Evolutionary conservation across 2,329 filamentous ascomycete genomes (phyloP).

Genomic region (Coleophoma eucalyptorum): DNA sequence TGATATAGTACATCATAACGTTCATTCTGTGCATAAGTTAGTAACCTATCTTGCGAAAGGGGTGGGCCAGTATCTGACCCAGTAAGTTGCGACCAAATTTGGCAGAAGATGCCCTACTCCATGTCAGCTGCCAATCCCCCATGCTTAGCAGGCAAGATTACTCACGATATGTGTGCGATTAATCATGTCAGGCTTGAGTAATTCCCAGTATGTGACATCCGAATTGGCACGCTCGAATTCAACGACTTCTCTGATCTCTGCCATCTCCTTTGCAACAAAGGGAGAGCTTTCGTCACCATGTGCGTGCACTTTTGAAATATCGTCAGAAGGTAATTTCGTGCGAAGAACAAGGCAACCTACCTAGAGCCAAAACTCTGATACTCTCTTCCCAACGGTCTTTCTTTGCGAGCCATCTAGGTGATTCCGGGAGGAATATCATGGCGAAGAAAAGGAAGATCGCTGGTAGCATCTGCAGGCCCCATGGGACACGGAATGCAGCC

Average conservation of each 20-base stretch:
- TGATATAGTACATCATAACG: conserved; percentile 60
- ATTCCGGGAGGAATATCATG: conserved; percentile 59
- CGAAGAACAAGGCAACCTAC: conserved; percentile 11
- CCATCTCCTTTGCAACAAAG: conserved; percentile 64
- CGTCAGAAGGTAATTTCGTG: too few species aligned
- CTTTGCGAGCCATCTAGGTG: conserved; percentile 58
- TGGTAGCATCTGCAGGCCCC: conserved; percentile 61
- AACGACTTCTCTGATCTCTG: conserved; percentile 69
- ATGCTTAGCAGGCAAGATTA: neutral
- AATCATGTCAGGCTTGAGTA: conserved; percentile 66
- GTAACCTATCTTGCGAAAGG: too few species aligned
- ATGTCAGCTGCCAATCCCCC: too few species aligned
- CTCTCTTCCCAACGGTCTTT: conserved; percentile 56
- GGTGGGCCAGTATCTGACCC: conserved; percentile 31
- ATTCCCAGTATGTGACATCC: conserved; percentile 64
- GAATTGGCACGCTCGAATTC: conserved; percentile 67
- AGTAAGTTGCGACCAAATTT: conserved; percentile 73
- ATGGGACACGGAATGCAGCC: conserved; percentile 59
- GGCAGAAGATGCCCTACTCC: conserved; percentile 54
- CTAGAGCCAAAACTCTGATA: conserved; percentile 28
- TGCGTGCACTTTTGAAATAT: conserved; percentile 48
- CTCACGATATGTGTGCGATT: conserved; percentile 58
- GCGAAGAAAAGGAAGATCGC: conserved; percentile 52
- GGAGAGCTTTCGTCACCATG: conserved; percentile 60
- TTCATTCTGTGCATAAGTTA: conserved; percentile 48